Evolutionary conservation across 495 filamentous ascomycete species (phyloP), one percentile per base, ranked within the genome.

Genomic region (Parathielavia hyrcaniae): DNA sequence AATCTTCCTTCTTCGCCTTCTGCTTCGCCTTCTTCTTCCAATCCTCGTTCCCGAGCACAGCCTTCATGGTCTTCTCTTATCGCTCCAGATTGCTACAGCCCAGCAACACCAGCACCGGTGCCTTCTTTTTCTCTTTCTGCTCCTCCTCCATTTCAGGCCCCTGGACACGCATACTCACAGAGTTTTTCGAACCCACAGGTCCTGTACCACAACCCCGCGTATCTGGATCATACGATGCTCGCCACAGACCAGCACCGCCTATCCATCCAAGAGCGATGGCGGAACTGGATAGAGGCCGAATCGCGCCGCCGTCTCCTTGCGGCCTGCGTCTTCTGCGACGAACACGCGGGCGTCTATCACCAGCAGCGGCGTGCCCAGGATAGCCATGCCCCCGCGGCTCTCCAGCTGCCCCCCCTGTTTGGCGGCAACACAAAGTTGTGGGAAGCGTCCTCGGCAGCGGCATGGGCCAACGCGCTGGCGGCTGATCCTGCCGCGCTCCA

Each of bases 281-380:
- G 60, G 4, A 62, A 64, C 64, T 82, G 79, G 78, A 60, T 79
- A 40, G 65, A 75, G 41, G 61, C 63, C 23, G 80, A 82, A 61
- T 69, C 74, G 22, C 69, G 65, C 59, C 76, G 75, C n/a, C 74
- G 80, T 38, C 72, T 81, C 50, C 64, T 79, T 17, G 69, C 73
- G 45, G 72, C 70, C 11, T 82, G 76, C 66, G 76, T 80, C 67
- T 63, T 78, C 61, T 67, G 75, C 54, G 79, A 82, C 66, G 68
- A 76, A 17, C 80, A 80, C 55, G 67, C 77, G 53, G 70, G 76
- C 47, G 67, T 74, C 55, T 79, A 74, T 57, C 74, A 80, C 55
- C 75, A 80, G 65, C 74, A 76, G 55, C 58, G 60, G n/a, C 69
- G 69, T 10, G 67, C 62, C 10, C 67, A 69, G 48, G 66, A 72